A percentile compares a stretch with the other conserved stretches of the same genome.
Conservation (phyloP, 2,329 filamentous ascomycete genomes). For the Aspergillus hortae region DNA sequence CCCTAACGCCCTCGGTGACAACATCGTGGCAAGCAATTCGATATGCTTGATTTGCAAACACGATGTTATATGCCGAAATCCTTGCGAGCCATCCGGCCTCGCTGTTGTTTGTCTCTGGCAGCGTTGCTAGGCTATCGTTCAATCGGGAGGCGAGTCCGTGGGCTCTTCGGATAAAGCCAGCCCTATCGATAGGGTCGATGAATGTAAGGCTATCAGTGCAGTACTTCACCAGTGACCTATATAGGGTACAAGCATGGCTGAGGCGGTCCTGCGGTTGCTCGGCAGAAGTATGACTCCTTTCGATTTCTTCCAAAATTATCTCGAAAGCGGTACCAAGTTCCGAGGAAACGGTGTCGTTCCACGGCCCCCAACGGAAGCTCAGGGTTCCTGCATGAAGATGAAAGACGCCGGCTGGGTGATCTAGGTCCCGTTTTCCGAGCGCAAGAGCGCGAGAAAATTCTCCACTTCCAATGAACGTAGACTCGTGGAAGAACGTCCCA, state of each 20-base stretch:
- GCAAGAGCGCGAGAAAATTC: constrained; percentile 48
- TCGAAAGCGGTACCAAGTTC: constrained; percentile 39
- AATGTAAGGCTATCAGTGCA: constrained; percentile 49
- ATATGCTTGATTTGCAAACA: constrained; percentile 37
- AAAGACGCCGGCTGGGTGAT: constrained; percentile 38
- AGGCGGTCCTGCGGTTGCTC: constrained; percentile 7
- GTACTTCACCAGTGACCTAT: constrained; percentile 49
- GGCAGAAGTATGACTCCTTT: constrained; percentile 7
- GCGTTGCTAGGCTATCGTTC: constrained; percentile 29
- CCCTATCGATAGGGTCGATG: constrained; percentile 53
- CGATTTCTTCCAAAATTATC: constrained; percentile 24
- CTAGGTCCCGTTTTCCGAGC: constrained; percentile 41
- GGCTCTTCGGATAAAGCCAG: constrained; percentile 41
- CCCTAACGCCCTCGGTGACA: constrained; percentile 18
- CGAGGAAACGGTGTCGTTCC: constrained; percentile 54
- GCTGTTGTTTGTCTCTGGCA: constrained; percentile 12
- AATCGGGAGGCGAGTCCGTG: constrained; percentile 36
- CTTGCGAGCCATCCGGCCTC: constrained; percentile 18
- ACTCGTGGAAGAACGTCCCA: constrained; percentile 55
- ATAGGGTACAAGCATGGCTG: constrained; percentile 16
- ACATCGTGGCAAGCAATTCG: constrained; percentile 36
- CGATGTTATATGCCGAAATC: constrained; percentile 29
- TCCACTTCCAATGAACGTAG: constrained; percentile 57
- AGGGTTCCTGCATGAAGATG: constrained; percentile 34
- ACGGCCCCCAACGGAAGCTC: constrained; percentile 48